Conservation (phyloP, 1,284 basidiomycete genomes). For the Malassezia vespertilionis region DNA sequence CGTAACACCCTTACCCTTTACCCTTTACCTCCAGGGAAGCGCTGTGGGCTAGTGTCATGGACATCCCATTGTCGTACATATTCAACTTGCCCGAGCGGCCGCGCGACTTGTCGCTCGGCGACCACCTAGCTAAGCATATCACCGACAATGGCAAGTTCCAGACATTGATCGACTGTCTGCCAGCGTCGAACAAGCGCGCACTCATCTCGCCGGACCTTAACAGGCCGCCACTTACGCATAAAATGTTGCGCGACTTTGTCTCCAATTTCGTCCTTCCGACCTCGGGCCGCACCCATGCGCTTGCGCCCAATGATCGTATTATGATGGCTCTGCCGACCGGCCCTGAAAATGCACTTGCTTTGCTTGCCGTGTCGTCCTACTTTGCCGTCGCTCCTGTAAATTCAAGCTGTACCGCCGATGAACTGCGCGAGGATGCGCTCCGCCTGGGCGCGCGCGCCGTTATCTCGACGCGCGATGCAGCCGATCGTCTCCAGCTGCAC, state of each 20-base stretch:
- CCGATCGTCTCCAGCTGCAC: conserved; percentile 37
- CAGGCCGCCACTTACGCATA: conserved; percentile 40
- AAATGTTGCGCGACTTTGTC: conserved; percentile 38
- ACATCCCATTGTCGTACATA: conserved; percentile 39
- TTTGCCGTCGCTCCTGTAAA: conserved; percentile 47
- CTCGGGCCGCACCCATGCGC: conserved; percentile 16
- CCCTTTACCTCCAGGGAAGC: too few relatives aligned
- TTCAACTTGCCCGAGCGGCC: conserved; percentile 32
- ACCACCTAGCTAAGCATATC: conserved; percentile 38
- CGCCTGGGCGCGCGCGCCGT: conserved; percentile 44
- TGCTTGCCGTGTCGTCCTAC: conserved; percentile 41
- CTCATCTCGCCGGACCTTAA: conserved; percentile 44
- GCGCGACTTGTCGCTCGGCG: conserved; percentile 36
- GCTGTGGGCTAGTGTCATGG: too few relatives aligned
- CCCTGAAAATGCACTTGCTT: conserved; percentile 42
- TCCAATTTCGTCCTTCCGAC: conserved; percentile 36
- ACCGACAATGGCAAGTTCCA: conserved; percentile 41
- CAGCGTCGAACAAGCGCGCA: conserved; percentile 36
- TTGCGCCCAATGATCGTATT: conserved; percentile 43
- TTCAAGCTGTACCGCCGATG: conserved; percentile 43
- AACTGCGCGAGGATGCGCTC: conserved; percentile 43
- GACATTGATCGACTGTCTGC: conserved; percentile 40
- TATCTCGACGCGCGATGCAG: conserved; percentile 39
- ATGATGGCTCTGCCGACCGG: conserved; percentile 47
- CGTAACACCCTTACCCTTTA: too few relatives aligned